Base-by-base conservation (phyloP, 768 basidiomycete species). In the Suillus lakei region DNA sequence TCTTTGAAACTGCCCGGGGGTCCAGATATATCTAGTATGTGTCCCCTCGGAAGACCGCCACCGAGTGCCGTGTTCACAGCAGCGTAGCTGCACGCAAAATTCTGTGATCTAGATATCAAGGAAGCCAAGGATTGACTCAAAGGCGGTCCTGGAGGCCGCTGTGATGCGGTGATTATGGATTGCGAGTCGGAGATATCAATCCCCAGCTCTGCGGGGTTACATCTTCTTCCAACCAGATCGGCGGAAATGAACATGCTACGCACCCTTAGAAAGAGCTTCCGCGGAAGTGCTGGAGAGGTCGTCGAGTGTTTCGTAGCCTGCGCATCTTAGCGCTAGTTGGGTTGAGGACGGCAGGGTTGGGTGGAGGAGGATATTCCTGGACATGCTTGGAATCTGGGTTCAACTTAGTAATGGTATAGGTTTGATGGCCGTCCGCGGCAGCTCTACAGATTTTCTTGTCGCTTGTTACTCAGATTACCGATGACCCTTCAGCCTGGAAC, bases 1-100 rank as follows among this genome's bases (percentile, higher is more conserved):
- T 89, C 89, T 68, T 91, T 93, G 12, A 85, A 84, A 44, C 85
- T 83, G 56, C 92, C 92, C 0, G 92, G 91, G 53, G 91, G 89
- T 0, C 92, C 91, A 36, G 90, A 90, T 69, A 93, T 78, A 77
- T 93, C 92, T 23, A 93, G 80, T 66, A 91, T 81, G 67, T 84
- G 81, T 9, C 90, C 89, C 64, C 81, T 82, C 62, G 79, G 76
- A 53, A 93, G 75, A 18, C 92, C 92, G 53, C 90, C 90, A 38
- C 80, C 83, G 6, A 93, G 81, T 3, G 92, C 73, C 21, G 77
- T 77, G 68, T 93, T 89, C 34, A 91, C 76, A 15, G 85, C 80
- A 5, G 73, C 63, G 71, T 83, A 88, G 53, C 66, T 69, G 67
- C 72, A 77, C 65, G 64, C 51, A 48, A 66, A 58, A 34, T 65